Evolutionary conservation across 768 basidiomycete genomes (phyloP), one percentile per base, ranked within the genome.

Genomic region (Boletus subparvulus): DNA sequence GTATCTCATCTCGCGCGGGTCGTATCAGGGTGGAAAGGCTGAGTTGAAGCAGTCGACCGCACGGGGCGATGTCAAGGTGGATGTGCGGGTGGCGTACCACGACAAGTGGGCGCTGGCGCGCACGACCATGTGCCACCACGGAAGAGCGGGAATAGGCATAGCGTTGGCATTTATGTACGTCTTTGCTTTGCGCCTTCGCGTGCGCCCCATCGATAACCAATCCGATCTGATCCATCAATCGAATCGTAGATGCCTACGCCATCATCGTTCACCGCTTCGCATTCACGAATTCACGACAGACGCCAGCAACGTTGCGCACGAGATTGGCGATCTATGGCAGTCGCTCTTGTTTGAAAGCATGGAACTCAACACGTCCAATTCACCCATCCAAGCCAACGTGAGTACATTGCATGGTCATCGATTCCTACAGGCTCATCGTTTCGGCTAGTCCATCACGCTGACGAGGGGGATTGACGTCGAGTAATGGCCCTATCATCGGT

Each of bases 111-210:
- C 67, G 11, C 68, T 75, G 3, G 60, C 65, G 6, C 60, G 62
- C n/a, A 69, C 70, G 21, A 60, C 65, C 6, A 61, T 77, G 16
- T 76, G 74, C 52, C 56, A n/a, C 62, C 79, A 2, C 57, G 58
- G 36, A 68, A 62, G 35, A 52, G 50, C 8, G 66, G 64, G 24
- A 60, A 66, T 10, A 56, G 66, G 36, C 55, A 71, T 37, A 76
- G 75, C 19, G 61, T 77, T 14, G 76, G 77, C 0, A 69, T 78
- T 51, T 77, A 69, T 41, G 78, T 75, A 51, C 28, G 47, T 17
- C 13, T 47, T 30, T 8, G 6, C 26, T 14, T 6, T 32, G n/a
- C 28, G 28, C 19, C 7, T 6, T 10, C 6, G 3, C 28, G n/a
- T n/a, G n/a, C n/a, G n/a, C n/a, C n/a, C n/a, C 28, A 6, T 12